Evolutionary conservation across 306 rosid genomes (phyloP), one percentile per base, ranked within the genome.

Genomic region (Herpetospermum pedunculosum): DNA sequence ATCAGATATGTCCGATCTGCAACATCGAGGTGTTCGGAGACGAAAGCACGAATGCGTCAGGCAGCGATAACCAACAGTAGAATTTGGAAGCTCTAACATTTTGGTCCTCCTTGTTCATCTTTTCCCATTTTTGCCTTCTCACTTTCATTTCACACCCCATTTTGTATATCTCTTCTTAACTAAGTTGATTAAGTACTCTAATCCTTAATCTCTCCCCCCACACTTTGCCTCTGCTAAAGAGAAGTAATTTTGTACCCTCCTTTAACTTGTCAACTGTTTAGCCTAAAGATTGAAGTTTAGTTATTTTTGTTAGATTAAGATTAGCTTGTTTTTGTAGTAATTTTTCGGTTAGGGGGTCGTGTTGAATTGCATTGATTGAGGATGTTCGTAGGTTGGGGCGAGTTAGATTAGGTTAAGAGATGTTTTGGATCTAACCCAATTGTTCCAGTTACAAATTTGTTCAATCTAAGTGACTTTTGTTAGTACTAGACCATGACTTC

Each of bases 1-100:
- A 60, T 77, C 83, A 93, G 97, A 82, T 84, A 88, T 93, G 97
- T 84, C 97, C 98, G 54, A 85, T 93, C 72, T 93, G 97, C 96
- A 93, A 91, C 83, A 67, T 83, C 1, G 96, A 93, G 84, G 94
- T 93, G 62, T 93, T 91, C 41, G 88, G 87, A 15, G 90, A 85
- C 70, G 91, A 87, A 41, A 48, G 81, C 64, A 21, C 25, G 82
- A n/a, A 83, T 67, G 67, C 80, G 81, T 44, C 50, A 48, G 79
- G 80, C 80, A 68, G 78, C 68, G 34, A 53, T 13, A 72, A 35
- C 41, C 23, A 5, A 13, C 74, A 14, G 26, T 44, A 46, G 73
- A 68, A 43, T 68, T 43, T 43, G 54, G 73, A 43, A 43, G 73
- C 38, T 68, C 74, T 69, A 69, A 69, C 74, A 69, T 69, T 69